A percentile compares a stretch with the other conserved stretches of the same genome.
Conservation (phyloP, 2,329 filamentous ascomycete genomes). For the Sporothrix pseudoabietina region DNA sequence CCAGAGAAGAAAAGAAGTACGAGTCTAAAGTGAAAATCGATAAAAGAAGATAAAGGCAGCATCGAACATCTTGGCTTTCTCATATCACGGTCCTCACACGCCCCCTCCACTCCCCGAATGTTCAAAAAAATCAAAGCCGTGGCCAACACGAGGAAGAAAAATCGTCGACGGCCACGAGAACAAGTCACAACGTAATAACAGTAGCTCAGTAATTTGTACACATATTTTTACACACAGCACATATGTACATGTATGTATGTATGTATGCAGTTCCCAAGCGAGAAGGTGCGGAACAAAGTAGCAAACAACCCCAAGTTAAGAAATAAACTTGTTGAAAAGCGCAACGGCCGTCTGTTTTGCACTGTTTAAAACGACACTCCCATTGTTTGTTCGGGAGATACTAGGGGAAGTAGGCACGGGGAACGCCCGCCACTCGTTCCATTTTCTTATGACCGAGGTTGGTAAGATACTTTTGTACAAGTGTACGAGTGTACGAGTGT, state of each 20-base stretch:
- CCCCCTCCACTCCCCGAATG: background rate
- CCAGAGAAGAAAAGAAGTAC: background rate
- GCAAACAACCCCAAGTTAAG: background rate
- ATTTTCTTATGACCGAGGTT: background rate
- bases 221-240: background rate
- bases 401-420: background rate
- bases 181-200: background rate
- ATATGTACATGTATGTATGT: background rate
- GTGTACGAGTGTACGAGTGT: background rate
- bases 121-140: background rate
- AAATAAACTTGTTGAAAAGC: background rate
- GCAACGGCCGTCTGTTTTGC: background rate
- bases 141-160: background rate
- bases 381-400: background rate
- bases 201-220: background rate
- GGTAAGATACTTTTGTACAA: background rate
- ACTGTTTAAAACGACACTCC: background rate
- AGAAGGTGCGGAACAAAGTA: background rate
- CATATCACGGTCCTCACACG: background rate
- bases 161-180: background rate
- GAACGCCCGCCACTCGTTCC: background rate
- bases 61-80: background rate
- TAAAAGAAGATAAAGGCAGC: background rate
- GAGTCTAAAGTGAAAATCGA: background rate
- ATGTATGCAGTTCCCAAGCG: background rate